Evolutionary conservation across 2,329 filamentous ascomycete genomes (phyloP), one percentile per base, ranked within the genome.

Genomic region (Penicillium nordicum): DNA sequence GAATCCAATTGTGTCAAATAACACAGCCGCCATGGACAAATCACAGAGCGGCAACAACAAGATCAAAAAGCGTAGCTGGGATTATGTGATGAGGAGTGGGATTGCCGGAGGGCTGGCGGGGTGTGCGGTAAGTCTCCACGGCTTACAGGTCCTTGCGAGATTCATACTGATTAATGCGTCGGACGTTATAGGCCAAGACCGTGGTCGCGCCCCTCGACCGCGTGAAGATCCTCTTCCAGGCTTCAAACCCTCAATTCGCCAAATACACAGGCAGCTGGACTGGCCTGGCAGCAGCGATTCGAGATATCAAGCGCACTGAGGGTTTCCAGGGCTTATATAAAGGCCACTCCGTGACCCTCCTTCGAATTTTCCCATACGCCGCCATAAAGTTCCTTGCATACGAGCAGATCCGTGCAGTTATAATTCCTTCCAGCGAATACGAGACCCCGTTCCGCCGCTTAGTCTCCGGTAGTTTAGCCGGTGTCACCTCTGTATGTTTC

Each of bases 351-450:
- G 94, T 92, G 3, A 99, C 94, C 0, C 80, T 99, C 3, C 81
- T 97, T 50, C 88, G 94, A 62, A 96, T 99, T 61, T 99, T 97
- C 67, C 94, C 94, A 6, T 99, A 99, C 73, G 94, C 93, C 16
- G 93, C 90, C 44, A 96, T 97, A 76, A 99, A 99, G 71, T 99
- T 99, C 70, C 84, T 99, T 41, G 92, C 93, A 44, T 99, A 99
- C 78, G 94, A 99, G 74, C 94, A 99, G 75, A 90, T 97, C 62
- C 89, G 94, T 57, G 85, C 88, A 12, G 68, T 87, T 14, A 70
- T 97, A 32, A 97, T 99, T 59, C 84, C 83, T 1, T 79, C 76
- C 37, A 84, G 80, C 50, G 79, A 87, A 6, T 82, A 95, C 56
- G 94, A 99, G 72, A 97, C 93, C 0, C 83, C 88, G 1, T 73